Base-by-base conservation (phyloP, 768 basidiomycete genomes). In the Coprinopsis cinerea region DNA sequence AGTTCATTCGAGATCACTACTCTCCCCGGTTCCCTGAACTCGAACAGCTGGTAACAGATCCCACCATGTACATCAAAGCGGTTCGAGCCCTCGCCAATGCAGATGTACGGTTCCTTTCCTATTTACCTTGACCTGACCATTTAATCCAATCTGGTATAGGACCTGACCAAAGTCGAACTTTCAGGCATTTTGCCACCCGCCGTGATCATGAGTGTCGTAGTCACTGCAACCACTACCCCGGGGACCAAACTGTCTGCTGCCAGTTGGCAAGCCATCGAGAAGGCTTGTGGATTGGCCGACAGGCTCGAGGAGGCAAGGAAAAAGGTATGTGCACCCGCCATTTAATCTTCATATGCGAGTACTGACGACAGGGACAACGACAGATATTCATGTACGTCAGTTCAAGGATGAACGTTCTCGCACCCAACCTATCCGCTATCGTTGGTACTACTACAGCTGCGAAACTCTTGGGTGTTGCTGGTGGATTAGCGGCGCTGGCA, bases 361-460 rank as follows among this genome's bases (percentile, higher is more conserved):
- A 42, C 34, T 51, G n/a, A n/a, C n/a, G n/a, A n/a, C n/a, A n/a
- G 20, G 49, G 17, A 18, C 25, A 13, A 24, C 36, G 48, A 28
- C 49, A 94, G 88, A 99, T 98, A 60, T 95, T 98, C 71, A 85
- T 89, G 76, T 99, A 98, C 79, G 96, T 99, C 67, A 95, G 94
- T 76, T 95, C 92, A 60, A 82, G 96, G 73, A 98, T 99, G 92
- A 91, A 92, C 72, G 81, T 92, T 50, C 86, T 99, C 62, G 95
- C 96, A 58, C 96, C 96, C 61, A 99, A 99, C 68, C 82, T 99
- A 64, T 95, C 93, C 61, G 87, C 90, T 67, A 96, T 99, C 70
- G 91, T 98, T 72, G 95, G 96, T 67, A 96, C 96, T 51, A 92
- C 89, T 59, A 95, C 93, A 76, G 96, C 96, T 48, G 96, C 96